Evolutionary conservation across 192 early-diverging fungal species (phyloP), one percentile per base, ranked within the genome.

Genomic region (Umbelopsis ramanniana): DNA sequence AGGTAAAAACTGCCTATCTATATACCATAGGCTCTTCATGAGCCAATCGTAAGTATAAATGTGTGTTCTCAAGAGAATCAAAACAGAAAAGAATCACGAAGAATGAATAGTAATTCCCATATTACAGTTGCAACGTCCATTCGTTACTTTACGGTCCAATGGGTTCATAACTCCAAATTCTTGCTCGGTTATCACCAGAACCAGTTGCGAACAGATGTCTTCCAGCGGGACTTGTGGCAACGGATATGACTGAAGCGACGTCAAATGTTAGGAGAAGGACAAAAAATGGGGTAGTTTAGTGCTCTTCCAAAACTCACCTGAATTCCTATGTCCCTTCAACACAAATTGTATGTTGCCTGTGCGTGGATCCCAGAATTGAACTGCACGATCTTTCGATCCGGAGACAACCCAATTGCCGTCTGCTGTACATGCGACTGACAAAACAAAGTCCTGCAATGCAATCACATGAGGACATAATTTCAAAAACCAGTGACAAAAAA

Each of bases 261-360:
- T 6, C 63, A 72, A 17, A 12, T 11, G 40, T 66, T 17, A 67
- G 24, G 12, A 46, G 47, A n/a, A 74, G 3, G 9, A 47, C 17
- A 48, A 15, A 46, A n/a, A 29, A 29, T 3, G 3, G 29, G 29
- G 1, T 29, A 29, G 29, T 3, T 29, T 29, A 29, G 29, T 29
- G 29, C 74, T 48, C 19, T 67, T 48, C 5, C 15, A 46, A 17
- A 47, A 63, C 50, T 53, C 77, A 94, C 92, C 92, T 72, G 97
- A 97, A 84, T 99, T 98, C 83, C 96, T 97, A 76, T 98, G 97
- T 24, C 98, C 98, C 69, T 93, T 93, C 66, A 99, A 81, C 90
- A 93, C 92, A 71, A 92, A 92, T 74, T 92, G 90, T 37, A 86
- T 89, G 68, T 88, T 83, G 33, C 81, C 88, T 5, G 86, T 88